Conservation (phyloP, 1,284 basidiomycete species). For the Pascua sp. region DNA sequence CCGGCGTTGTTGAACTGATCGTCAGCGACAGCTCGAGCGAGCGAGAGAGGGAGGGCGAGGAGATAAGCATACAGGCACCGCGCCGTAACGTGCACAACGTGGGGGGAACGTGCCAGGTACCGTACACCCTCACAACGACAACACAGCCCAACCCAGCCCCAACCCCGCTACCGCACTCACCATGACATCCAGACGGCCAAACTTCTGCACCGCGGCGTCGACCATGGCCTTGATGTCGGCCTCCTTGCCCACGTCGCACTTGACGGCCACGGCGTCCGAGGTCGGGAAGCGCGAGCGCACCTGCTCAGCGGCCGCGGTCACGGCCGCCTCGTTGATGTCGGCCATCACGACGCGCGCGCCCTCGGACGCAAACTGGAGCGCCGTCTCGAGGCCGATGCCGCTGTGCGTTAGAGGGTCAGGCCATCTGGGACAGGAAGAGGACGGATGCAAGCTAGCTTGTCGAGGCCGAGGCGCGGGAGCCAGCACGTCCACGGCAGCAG, state of each 20-base stretch:
- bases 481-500: neutral
- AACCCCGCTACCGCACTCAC: slow-evolving; percentile 53
- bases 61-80: no score
- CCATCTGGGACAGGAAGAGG: neutral
- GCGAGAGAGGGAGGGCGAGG: no score
- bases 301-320: slow-evolving; percentile 64
- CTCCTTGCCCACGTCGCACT: slow-evolving; percentile 86
- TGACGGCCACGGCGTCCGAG: slow-evolving; percentile 65
- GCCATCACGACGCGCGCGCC: slow-evolving; percentile 81
- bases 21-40: neutral
- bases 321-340: slow-evolving; percentile 77
- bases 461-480: no score
- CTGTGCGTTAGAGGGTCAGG: slow-evolving; percentile 15
- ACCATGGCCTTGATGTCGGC: slow-evolving; percentile 76
- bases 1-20: slow-evolving; percentile 81
- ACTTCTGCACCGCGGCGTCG: slow-evolving; percentile 71
- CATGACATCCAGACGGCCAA: slow-evolving; percentile 88
- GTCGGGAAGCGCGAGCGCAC: slow-evolving; percentile 67
- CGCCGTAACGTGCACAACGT: no score
- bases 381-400: slow-evolving; percentile 90
- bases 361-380: slow-evolving; percentile 86
- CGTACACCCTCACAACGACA: neutral
- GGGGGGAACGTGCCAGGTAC: no score
- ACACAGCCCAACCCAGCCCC: neutral
- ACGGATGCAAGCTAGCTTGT: neutral